Evolutionary conservation across 1,284 basidiomycete genomes (phyloP).

Genomic region (Leccinum angustisporum): DNA sequence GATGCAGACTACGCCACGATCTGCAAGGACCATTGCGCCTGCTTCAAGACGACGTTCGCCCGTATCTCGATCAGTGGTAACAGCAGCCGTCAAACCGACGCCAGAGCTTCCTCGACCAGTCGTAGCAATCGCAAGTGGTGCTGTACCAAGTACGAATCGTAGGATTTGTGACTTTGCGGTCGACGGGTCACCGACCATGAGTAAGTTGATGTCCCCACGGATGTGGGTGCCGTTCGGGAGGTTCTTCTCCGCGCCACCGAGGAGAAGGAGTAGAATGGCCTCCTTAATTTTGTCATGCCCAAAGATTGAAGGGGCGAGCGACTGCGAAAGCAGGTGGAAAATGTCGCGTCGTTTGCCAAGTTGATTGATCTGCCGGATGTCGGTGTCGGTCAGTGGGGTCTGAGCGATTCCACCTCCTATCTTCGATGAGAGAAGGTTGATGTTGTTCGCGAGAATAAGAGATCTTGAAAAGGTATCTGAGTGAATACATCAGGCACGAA

Average conservation of each 20-base stretch:
- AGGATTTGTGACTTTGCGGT: slow-evolving; percentile 98
- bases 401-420: slow-evolving; percentile 95
- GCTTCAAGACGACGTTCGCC: slow-evolving; percentile 95
- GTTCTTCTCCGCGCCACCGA: slow-evolving; percentile 98
- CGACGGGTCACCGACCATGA: slow-evolving; percentile 99
- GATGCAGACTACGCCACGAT: slow-evolving; percentile 98
- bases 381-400: slow-evolving; percentile 88
- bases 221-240: slow-evolving; percentile 97
- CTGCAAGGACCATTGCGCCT: slow-evolving; percentile 99
- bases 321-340: slow-evolving; percentile 88
- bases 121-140: slow-evolving; percentile 96
- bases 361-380: slow-evolving; percentile 97
- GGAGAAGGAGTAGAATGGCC: slow-evolving; percentile 87
- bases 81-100: slow-evolving; percentile 99
- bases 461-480: slow-evolving; percentile 56
- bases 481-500: slow-evolving; percentile 4
- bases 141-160: slow-evolving; percentile 94
- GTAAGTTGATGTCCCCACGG: slow-evolving; percentile 98
- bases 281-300: slow-evolving; percentile 97
- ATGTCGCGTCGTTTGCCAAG: slow-evolving; percentile 85
- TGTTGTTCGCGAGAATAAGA: slow-evolving; percentile 92
- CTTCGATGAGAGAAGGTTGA: slow-evolving; percentile 96
- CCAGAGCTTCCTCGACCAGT: slow-evolving; percentile 97
- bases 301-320: slow-evolving; percentile 96
- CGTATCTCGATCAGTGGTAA: slow-evolving; percentile 97